These are phyloP conservation scores for Circinella umbellata DNA, from an alignment of 371 early-diverging fungal genomes.

Conservation along the genomic window DNA sequence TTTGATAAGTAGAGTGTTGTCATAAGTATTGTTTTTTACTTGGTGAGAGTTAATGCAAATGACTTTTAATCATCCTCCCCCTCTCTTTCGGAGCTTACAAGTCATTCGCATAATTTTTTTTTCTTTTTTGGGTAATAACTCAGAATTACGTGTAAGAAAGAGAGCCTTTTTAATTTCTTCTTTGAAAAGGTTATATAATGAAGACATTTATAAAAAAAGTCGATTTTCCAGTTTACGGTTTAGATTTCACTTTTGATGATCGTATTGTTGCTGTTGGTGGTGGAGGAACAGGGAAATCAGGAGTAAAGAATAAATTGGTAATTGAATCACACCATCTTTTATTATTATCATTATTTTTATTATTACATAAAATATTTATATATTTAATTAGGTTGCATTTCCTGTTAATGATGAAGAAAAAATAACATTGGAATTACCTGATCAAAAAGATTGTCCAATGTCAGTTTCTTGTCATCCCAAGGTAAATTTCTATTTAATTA, in stretches of 20 bases:
- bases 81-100: too few relatives aligned
- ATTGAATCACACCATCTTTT: not conserved
- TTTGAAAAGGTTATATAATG: not conserved
- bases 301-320: constrained; percentile 72
- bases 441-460: constrained; percentile 70
- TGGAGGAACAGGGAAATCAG: constrained; percentile 62
- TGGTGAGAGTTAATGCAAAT: too few relatives aligned
- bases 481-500: constrained; percentile 27
- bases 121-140: too few relatives aligned
- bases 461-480: constrained; percentile 66
- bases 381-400: constrained; percentile 25
- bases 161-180: too few relatives aligned
- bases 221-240: constrained; percentile 58
- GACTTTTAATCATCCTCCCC: too few relatives aligned
- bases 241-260: constrained; percentile 57
- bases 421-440: constrained; percentile 23
- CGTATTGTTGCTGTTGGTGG: constrained; percentile 66
- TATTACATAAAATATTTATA: not conserved
- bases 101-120: too few relatives aligned
- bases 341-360: not conserved
- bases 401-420: constrained; percentile 13
- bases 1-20: not conserved
- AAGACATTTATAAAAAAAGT: constrained; percentile 23
- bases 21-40: not conserved
- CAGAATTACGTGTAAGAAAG: too few relatives aligned